These are phyloP conservation scores for Suillus brevipes DNA, from an alignment of 768 basidiomycete species.

Conservation along the genomic window DNA sequence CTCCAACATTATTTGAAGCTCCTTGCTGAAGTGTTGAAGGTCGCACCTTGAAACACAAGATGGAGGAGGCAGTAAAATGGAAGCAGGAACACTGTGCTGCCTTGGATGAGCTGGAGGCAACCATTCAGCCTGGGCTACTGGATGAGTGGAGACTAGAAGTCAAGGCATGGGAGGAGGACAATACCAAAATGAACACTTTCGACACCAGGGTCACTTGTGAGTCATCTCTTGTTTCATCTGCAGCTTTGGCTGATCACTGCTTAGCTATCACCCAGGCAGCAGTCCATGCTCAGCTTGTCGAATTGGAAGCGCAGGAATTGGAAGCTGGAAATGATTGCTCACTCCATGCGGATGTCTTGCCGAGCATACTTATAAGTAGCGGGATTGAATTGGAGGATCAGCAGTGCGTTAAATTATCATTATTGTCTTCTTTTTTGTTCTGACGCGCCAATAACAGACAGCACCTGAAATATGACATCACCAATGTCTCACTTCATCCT, in stretches of 20 bases:
- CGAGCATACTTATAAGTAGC: slow-evolving; percentile 1
- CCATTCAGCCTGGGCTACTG: neutral
- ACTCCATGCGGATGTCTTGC: neutral
- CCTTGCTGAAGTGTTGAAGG: neutral
- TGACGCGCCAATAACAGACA: neutral
- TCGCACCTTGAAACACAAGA: neutral
- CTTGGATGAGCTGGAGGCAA: neutral
- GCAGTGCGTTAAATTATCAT: neutral
- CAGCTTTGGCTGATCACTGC: neutral
- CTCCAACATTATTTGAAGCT: neutral
- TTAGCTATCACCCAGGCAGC: neutral
- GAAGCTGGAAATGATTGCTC: neutral
- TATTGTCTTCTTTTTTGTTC: neutral
- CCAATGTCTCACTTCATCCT: neutral
- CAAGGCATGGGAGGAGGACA: slow-evolving; percentile 3
- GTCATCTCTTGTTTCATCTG: neutral
- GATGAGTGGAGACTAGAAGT: slow-evolving; percentile 3
- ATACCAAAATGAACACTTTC: neutral
- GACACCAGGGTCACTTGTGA: neutral
- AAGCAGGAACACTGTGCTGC: neutral
- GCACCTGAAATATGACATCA: neutral
- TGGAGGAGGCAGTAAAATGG: neutral
- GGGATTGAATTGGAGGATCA: slow-evolving; percentile 3
- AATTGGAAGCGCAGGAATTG: neutral
- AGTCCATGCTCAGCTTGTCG: neutral